These are phyloP conservation scores for Aspergillus pseudotamarii DNA, from an alignment of 2,329 filamentous ascomycete genomes.

Conservation along the genomic window DNA sequence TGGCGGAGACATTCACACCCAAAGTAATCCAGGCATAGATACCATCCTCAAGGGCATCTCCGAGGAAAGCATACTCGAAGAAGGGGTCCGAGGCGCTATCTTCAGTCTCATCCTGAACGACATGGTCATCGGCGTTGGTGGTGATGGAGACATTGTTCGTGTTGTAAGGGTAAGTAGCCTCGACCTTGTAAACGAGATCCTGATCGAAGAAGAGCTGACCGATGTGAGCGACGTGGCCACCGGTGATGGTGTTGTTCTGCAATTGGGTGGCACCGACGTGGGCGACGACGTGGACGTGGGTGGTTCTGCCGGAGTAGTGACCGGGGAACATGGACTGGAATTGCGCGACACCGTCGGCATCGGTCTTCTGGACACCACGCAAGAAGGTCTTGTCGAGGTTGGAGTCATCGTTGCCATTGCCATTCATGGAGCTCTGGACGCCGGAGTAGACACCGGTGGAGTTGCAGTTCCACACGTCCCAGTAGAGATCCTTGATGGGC, in stretches of 20 bases:
- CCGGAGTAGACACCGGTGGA: slow-evolving; percentile 34
- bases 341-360: slow-evolving; percentile 44
- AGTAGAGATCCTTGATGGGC: slow-evolving; percentile 36
- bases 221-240: slow-evolving; percentile 57
- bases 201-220: slow-evolving; percentile 67
- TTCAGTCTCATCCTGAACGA: slow-evolving; percentile 16
- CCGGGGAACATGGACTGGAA: slow-evolving; percentile 49
- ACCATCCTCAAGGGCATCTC: slow-evolving; percentile 16
- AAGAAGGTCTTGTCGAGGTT: slow-evolving; percentile 45
- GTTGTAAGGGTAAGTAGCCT: slow-evolving; percentile 43
- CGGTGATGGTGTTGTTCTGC: slow-evolving; percentile 42
- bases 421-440: slow-evolving; percentile 29
- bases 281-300: slow-evolving; percentile 35
- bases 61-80: slow-evolving; percentile 19
- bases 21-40: slow-evolving; percentile 19
- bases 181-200: slow-evolving; percentile 53
- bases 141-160: slow-evolving; percentile 21
- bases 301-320: slow-evolving; percentile 44
- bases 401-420: slow-evolving; percentile 28
- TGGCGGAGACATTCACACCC: slow-evolving; percentile 16
- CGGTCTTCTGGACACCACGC: slow-evolving; percentile 48
- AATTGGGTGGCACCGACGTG: slow-evolving; percentile 34
- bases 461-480: slow-evolving; percentile 44
- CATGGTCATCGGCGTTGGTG: slow-evolving; percentile 16
- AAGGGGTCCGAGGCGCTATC: slow-evolving; percentile 18